Percentiles rank a stretch among this genome's conserved stretches.
phyloP scores from a whole-genome alignment of 164 flowering plant species.

The Vitis vinifera region ASM3070453v1 NC_081808.1:985001-985500 shows the following conservation, averaged over 20 bases:
- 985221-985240: too few relatives aligned
- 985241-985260: neutral
- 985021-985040: too few relatives aligned
- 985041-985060: too few relatives aligned
- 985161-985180: too few relatives aligned
- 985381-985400: slow-evolving; percentile 50
- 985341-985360: slow-evolving; percentile 54
- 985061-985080: too few relatives aligned
- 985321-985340: slow-evolving; percentile 52
- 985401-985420: slow-evolving; percentile 45
- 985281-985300: slow-evolving; percentile 64
- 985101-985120: too few relatives aligned
- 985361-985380: slow-evolving; percentile 66
- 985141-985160: too few relatives aligned
- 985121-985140: too few relatives aligned
- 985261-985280: slow-evolving; percentile 56
- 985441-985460: slow-evolving; percentile 1
- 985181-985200: too few relatives aligned
- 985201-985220: neutral
- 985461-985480: neutral
- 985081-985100: too few relatives aligned
- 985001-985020: too few relatives aligned
- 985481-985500: neutral
- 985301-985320: slow-evolving; percentile 54
- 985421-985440: slow-evolving; percentile 32